These are phyloP conservation scores for Phytophthora capsici DNA, from an alignment of 352 stramenopile species.

Conservation along the genomic window DNA sequence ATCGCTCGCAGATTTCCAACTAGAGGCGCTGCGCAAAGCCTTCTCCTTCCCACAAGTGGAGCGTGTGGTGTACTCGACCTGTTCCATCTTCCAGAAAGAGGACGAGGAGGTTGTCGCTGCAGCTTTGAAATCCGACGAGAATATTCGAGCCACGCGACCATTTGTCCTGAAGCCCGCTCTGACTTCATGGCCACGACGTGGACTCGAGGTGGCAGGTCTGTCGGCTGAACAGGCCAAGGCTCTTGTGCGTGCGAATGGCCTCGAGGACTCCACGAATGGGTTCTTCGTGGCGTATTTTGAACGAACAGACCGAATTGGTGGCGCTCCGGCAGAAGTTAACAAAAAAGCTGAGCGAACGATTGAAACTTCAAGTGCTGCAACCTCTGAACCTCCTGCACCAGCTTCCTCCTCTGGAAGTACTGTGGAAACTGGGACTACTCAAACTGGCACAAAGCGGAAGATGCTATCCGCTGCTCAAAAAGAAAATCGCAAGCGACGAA, in stretches of 20 bases:
- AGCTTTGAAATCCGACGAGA: slow-evolving; percentile 79
- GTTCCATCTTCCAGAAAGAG: slow-evolving; percentile 95
- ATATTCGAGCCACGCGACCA: slow-evolving; percentile 42
- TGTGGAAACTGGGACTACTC: not conserved
- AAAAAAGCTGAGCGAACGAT: slow-evolving; percentile 4
- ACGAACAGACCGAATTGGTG: slow-evolving; percentile 33
- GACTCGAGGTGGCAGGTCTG: slow-evolving; percentile 65
- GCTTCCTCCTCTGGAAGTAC: slow-evolving; percentile 4
- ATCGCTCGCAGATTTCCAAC: slow-evolving; percentile 95
- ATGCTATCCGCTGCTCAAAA: slow-evolving; percentile 67
- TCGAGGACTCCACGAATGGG: slow-evolving; percentile 95
- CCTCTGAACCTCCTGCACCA: not conserved
- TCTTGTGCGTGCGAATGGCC: slow-evolving; percentile 91
- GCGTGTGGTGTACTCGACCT: slow-evolving; percentile 97
- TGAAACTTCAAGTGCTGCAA: not conserved
- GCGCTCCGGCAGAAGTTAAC: not conserved
- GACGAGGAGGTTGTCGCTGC: slow-evolving; percentile 95
- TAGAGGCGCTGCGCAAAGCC: slow-evolving; percentile 92
- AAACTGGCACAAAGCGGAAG: slow-evolving; percentile 62
- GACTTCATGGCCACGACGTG: slow-evolving; percentile 75
- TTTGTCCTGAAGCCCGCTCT: slow-evolving; percentile 80
- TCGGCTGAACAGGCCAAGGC: slow-evolving; percentile 65
- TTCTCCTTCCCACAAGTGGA: slow-evolving; percentile 95
- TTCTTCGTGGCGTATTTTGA: slow-evolving; percentile 98
- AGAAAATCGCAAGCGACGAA: slow-evolving; percentile 78